Evolutionary conservation across 768 basidiomycete species (phyloP).

Genomic region (Boletus barrowsii): DNA sequence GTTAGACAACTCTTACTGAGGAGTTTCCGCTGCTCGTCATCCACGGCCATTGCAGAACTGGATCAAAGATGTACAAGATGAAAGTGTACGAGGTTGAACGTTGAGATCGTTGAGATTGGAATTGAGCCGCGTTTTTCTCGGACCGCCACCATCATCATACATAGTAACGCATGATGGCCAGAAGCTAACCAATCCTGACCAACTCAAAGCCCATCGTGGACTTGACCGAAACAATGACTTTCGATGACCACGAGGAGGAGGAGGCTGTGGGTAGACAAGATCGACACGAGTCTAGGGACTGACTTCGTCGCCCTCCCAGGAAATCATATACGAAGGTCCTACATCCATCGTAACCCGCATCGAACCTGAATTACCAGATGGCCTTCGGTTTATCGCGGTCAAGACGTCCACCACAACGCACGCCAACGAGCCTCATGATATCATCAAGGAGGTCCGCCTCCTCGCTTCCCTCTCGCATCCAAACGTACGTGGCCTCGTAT

Average conservation of each 20-base stretch:
- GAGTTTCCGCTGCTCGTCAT: conserved; percentile 12
- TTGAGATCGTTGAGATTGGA: neutral
- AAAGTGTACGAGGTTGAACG: neutral
- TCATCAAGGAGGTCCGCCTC: conserved; percentile 59
- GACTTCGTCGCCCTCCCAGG: conserved; percentile 10
- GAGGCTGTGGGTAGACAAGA: conserved; percentile 6
- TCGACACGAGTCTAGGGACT: neutral
- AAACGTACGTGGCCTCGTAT: conserved; percentile 42
- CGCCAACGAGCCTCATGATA: conserved; percentile 65
- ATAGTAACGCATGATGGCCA: no score
- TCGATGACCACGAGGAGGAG: neutral
- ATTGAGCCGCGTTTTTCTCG: neutral
- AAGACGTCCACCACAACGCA: conserved; percentile 49
- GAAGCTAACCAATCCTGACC: neutral
- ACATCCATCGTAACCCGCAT: conserved; percentile 24
- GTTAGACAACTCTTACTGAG: conserved; percentile 15
- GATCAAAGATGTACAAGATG: neutral
- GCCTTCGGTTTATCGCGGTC: conserved; percentile 33
- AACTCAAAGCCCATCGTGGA: neutral
- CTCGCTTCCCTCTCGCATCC: conserved; percentile 45
- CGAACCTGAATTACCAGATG: conserved; percentile 2
- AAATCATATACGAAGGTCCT: conserved; percentile 25
- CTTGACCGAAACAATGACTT: conserved; percentile 4
- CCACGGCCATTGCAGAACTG: conserved; percentile 12
- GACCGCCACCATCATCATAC: neutral